Conservation (phyloP, 1,284 basidiomycete species). For the Trametes hirsuta region DNA sequence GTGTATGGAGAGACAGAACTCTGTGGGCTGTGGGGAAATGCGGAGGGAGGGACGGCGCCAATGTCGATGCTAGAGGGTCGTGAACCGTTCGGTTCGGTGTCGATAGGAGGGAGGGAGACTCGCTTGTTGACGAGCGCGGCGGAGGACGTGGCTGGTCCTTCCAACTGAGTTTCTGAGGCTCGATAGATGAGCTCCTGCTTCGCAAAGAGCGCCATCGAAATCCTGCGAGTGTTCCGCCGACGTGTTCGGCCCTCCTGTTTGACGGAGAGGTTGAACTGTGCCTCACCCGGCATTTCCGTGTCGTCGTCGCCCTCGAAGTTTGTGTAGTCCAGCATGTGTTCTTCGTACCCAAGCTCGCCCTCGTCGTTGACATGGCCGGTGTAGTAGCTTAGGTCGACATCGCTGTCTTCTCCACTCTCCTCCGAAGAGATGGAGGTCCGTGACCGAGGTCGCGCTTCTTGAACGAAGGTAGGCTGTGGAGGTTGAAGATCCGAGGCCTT, state of each 20-base stretch:
- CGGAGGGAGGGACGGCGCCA: not conserved
- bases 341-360: constrained; percentile 49
- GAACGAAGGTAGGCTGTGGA: constrained; percentile 46
- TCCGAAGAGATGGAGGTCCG: constrained; percentile 23
- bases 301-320: constrained; percentile 86
- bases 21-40: not conserved
- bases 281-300: constrained; percentile 62
- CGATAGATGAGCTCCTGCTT: constrained; percentile 26
- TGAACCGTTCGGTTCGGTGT: not conserved
- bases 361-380: constrained; percentile 38
- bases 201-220: constrained; percentile 28
- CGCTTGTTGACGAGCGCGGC: constrained; percentile 18
- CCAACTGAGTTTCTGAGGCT: constrained; percentile 11
- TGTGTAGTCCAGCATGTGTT: constrained; percentile 69
- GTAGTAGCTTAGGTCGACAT: constrained; percentile 55
- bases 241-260: constrained; percentile 73
- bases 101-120: constrained; percentile 13
- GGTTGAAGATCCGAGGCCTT: constrained; percentile 38
- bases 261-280: constrained; percentile 60
- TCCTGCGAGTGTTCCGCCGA: constrained; percentile 54
- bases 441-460: constrained; percentile 13
- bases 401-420: constrained; percentile 41
- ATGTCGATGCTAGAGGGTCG: constrained; percentile 2
- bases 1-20: constrained; percentile 9
- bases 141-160: constrained; percentile 6